Percentiles rank a stretch among this genome's conserved stretches.
phyloP scores from a whole-genome alignment of 176 grass and related monocot genomes.

The Tillandsia leiboldiana region DNA sequence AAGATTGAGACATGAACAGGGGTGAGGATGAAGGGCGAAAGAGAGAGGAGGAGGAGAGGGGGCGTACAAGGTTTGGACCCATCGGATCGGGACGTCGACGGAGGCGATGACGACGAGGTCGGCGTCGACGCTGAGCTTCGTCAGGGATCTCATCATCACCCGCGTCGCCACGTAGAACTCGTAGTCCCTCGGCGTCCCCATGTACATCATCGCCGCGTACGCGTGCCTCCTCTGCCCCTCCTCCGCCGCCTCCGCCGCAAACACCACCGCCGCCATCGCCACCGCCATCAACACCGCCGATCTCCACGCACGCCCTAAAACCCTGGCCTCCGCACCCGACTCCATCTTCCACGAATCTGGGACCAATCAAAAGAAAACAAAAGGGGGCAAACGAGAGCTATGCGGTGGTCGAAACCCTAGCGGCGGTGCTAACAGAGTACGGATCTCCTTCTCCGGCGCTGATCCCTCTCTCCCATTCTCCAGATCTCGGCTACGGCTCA shows the following conservation, averaged over 20 bases:
- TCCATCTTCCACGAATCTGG: conserved; percentile 1
- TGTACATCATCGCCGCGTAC: conserved; percentile 94
- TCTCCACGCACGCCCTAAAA: conserved; percentile 24
- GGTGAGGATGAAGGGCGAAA: background rate
- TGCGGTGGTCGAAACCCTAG: background rate
- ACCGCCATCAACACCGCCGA: conserved; percentile 4
- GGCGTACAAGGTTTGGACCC: conserved; percentile 63
- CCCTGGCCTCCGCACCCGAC: conserved; percentile 27
- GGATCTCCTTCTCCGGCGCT: conserved; percentile 10
- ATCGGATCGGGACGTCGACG: conserved; percentile 54
- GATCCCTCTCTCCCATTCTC: conserved; percentile 2
- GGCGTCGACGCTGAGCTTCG: conserved; percentile 35
- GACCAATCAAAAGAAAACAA: conserved; percentile 15
- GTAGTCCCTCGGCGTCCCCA: conserved; percentile 85
- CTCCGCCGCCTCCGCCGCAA: conserved; percentile 5
- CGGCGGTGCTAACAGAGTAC: background rate
- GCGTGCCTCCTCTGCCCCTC: conserved; percentile 32
- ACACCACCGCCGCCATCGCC: background rate
- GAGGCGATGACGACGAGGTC: conserved; percentile 82
- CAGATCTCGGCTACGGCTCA: conserved; percentile 21
- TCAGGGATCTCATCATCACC: conserved; percentile 78
- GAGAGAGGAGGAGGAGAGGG: background rate
- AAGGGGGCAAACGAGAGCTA: background rate
- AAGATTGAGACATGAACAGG: background rate
- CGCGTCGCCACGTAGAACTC: conserved; percentile 94